Base-by-base conservation (phyloP, 2,329 filamentous ascomycete species). In the Penicillium crustosum region DNA sequence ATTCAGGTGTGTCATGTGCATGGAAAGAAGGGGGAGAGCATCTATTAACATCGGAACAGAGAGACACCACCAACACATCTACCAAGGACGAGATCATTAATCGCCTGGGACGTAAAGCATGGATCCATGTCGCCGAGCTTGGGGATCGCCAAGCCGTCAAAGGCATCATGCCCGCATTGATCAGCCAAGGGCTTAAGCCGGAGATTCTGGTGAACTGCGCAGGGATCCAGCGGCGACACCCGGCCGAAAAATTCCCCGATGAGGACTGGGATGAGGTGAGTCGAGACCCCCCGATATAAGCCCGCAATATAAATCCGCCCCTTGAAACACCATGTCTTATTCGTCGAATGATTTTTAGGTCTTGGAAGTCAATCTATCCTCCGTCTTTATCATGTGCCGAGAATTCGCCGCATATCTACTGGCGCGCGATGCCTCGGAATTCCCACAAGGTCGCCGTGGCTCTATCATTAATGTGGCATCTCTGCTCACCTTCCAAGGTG, bases 121-220 rank as follows among this genome's bases (percentile, higher is more conserved):
- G 68, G 29, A 79, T 80, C 57, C 74, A 78, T 53, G 70, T 75
- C 17, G 77, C 78, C 12, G 76, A 81, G 43, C 70, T 80, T 17
- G 73, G 76, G 4, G 70, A 77, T 61, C 74, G 74, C 43, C 68
- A 74, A 38, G 70, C 76, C 2, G 75, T 79, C 35, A 74, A 74
- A 53, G 67, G 63, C 25, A 73, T 79, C 48, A 70, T 79, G 23
- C 75, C 78, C 29, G 59, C 72, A 2, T 60, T 80, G 15, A 68
- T 70, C 12, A 68, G 68, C 48, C 71, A 76, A 51, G 77, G 77
- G 10, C 81, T 86, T 71, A 70, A 85, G 70, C 85, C 95, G 62
- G 83, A 90, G 70, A 90, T 95, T 69, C 83, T 96, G 8, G 78
- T 96, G 66, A 96, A 93, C 78, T 93, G 90, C 77, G 92, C 89